Base-by-base conservation (phyloP, 371 early-diverging fungal species). In the Mortierella sp. region DNA sequence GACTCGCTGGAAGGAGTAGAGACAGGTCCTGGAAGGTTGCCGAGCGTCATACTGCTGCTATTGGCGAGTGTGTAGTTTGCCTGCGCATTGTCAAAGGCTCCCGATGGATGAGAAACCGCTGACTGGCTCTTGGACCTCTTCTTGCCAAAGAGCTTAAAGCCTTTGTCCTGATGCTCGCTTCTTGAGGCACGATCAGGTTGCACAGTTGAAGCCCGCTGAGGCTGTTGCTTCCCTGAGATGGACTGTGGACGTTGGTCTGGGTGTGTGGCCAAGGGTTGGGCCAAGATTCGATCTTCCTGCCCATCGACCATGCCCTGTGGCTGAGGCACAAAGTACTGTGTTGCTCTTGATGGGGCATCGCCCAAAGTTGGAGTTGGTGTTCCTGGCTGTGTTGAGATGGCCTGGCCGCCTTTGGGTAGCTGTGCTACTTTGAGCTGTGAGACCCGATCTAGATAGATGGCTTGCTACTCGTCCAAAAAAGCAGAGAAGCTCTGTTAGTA, bases 371-470 rank as follows among this genome's bases (percentile, higher is more conserved):
- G 23, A 23, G 53, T 53, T 53, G 53, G 12, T 21, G 53, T 11
- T 16, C 23, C 11, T 53, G 23, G 12, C 26, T 19, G 23, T 53
- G 26, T 16, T 6, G 50, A 37, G 37, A 9, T 9, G 37, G 37
- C 37, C 37, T 9, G 37, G 9, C 37, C 37, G 37, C 37, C 9
- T 9, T 37, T 37, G 2, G 50, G 50, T 50, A n/a, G 50, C 50
- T 50, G 50, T 21, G 57, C 63, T 30, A 57, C 60, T 37, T 70
- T 70, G 30, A 70, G 65, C 43, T 75, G 75, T 9, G 28, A 15
- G 44, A 75, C 75, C 43, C 75, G 55, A 56, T 75, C 75, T 18
- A 75, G 66, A 21, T 75, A 75, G 50, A 75, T 68, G 5, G 75
- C 75, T 75, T 75, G 75, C 75, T 75, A 60, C 37, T 37, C 37